Base-by-base conservation (phyloP, 192 early-diverging fungal species). In the Backusella macrospora region DNA sequence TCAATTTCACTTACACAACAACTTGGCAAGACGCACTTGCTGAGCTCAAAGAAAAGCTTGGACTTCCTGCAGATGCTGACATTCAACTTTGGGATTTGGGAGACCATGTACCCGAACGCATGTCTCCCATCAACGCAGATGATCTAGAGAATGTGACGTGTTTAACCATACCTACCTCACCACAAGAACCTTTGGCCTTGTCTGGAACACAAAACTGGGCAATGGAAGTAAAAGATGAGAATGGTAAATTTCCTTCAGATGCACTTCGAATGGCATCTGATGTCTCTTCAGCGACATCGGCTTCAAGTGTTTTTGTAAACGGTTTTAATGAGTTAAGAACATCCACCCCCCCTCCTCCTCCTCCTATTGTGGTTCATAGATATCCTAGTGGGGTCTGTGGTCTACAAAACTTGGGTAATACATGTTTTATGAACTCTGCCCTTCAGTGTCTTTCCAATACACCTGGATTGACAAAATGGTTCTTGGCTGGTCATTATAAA, bases 341-440 rank as follows among this genome's bases (percentile, higher is more conserved):
- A 18, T 47, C 45, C 0, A 43, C n/a, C 0, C 64, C 26, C 34
- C 55, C 71, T 10, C 48, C 37, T 65, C 48, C 40, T 49, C 65
- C 68, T 38, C 40, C 16, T 4, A 4, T 47, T 6, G 68, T 66
- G 5, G 52, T 72, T 43, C 62, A 65, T 5, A 70, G 75, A 52
- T 59, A 65, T 2, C 67, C 72, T 18, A 62, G 76, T 8, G 90
- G 89, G 46, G 74, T 86, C 4, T 89, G 86, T 71, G 95, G 95
- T 3, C 84, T 96, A 63, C 80, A 79, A 49, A 96, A 96, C 75
- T 78, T 96, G n/a, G 95, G 95, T 9, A 96, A 96, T 76, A 95
- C 95, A 0, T 96, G 95, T 82, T 96, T 92, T 73, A 96, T 96
- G 95, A 95, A 95, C 81, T 92, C 92, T 6, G 93, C 92, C 10